Evolutionary conservation across 805 yeast genomes (phyloP).

Genomic region (Pichia cephalocereana): DNA sequence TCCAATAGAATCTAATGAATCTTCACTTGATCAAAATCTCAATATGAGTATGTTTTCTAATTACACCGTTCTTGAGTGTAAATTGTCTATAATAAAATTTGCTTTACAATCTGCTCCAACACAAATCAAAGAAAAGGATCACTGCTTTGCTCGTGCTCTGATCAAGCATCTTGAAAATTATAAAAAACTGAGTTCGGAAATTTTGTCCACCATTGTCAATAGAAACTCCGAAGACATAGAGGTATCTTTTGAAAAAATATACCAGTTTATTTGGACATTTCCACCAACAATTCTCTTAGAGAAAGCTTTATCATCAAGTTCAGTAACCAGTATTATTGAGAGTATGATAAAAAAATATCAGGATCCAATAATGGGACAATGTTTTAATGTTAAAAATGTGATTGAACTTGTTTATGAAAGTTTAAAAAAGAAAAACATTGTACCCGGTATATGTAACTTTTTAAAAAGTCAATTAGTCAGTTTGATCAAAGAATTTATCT

Average conservation of each 20-base stretch:
- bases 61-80: not conserved
- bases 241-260: not conserved
- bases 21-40: not conserved
- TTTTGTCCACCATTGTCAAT: not conserved
- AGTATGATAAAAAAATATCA: not conserved
- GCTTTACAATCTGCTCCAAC: not conserved
- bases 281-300: not conserved
- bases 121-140: not conserved
- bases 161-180: not conserved
- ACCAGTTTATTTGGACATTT: not conserved
- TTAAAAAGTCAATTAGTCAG: not conserved
- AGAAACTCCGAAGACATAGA: slow-evolving; percentile 1
- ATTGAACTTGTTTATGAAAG: not conserved
- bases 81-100: not conserved
- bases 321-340: not conserved
- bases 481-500: not conserved
- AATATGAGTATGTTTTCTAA: not conserved
- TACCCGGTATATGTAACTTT: not conserved
- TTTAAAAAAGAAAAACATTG: not conserved
- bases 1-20: not conserved
- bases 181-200: not conserved
- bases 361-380: not conserved
- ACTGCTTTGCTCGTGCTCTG: not conserved
- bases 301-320: not conserved
- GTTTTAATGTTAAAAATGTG: not conserved